Evolutionary conservation across 2,329 filamentous ascomycete genomes (phyloP), one percentile per base, ranked within the genome.

Genomic region (Neofusicoccum cordaticola): DNA sequence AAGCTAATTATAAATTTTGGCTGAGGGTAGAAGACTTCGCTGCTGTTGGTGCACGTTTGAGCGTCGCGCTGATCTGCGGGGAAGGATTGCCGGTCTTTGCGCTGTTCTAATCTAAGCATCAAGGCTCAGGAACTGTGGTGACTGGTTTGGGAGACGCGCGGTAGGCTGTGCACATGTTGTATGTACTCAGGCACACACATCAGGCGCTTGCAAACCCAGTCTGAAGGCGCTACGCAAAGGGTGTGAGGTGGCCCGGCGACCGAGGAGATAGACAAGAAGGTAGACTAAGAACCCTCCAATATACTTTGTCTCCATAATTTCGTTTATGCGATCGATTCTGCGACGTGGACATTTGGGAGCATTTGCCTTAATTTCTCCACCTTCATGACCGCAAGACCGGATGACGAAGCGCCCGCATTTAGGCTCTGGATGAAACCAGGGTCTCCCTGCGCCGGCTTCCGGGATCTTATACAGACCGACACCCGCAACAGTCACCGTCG

Each of bases 321-420:
- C 15, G 22, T 17, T 44, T 41, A 58, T 58, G 53, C 53, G 39
- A 58, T 15, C 15, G 4, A 45, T 44, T 31, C 39, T 45, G 53
- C 53, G 53, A 58, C 53, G 39, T 34, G 53, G 6, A 39, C 53
- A 58, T 45, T 44, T n/a, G 53, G 39, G 41, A 58, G 22, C 22
- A 31, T n/a, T 12, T 57, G 19, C 53, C 53, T 58, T 58, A 58
- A 58, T 58, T 58, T 58, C 53, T 34, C 19, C 19, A 9, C 41
- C 39, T 44, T 44, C 27, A 34, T 35, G 13, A 19, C 22, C 53
- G 39, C 22, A 34, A 11, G 22, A 11, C 53, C 22, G 27, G 53
- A 58, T 58, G 53, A 58, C 39, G 39, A 45, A 17, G 53, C 41
- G 22, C 44, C 52, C 52, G 53, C 53, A 15, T 27, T 42, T 44